A percentile compares a stretch with the other conserved stretches of the same genome.
These are phyloP conservation scores for Plectosphaerella sp. DNA, from an alignment of 2,329 filamentous ascomycete species.

Conservation along the genomic window DNA sequence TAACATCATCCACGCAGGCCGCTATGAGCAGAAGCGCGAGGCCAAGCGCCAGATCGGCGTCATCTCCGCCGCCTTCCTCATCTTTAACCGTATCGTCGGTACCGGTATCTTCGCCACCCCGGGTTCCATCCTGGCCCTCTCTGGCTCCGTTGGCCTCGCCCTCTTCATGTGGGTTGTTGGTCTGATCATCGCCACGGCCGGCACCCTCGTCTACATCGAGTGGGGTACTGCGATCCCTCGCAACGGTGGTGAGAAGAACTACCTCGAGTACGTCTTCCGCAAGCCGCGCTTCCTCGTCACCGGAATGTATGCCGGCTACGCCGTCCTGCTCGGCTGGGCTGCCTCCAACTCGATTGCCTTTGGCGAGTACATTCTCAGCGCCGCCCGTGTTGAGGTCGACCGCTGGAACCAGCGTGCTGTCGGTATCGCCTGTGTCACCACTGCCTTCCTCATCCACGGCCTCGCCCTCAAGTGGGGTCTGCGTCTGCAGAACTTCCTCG, in stretches of 20 bases:
- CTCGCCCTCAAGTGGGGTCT: constrained; percentile 61
- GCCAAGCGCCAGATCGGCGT: constrained; percentile 52
- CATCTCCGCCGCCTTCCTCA: constrained; percentile 51
- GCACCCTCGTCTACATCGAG: constrained; percentile 62
- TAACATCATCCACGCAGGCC: constrained; percentile 12
- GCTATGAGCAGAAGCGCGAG: constrained; percentile 34
- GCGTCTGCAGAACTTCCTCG: constrained; percentile 62
- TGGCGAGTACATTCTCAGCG: constrained; percentile 65
- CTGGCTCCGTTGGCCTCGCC: constrained; percentile 57
- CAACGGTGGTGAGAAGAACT: constrained; percentile 64
- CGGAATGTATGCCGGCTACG: constrained; percentile 56
- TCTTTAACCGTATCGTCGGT: constrained; percentile 63
- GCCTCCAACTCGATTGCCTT: constrained; percentile 66
- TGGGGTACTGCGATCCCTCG: constrained; percentile 61
- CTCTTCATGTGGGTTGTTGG: constrained; percentile 61
- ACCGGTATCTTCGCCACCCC: constrained; percentile 65
- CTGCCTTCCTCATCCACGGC: constrained; percentile 62
- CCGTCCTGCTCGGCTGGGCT: constrained; percentile 61
- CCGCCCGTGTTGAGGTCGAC: constrained; percentile 55
- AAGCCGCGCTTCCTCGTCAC: constrained; percentile 58
- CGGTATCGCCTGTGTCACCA: constrained; percentile 62
- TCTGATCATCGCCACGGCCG: constrained; percentile 56
- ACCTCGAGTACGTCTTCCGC: constrained; percentile 60
- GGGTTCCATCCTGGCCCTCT: constrained; percentile 49
- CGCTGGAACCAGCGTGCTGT: constrained; percentile 65